Conservation (phyloP, 306 rosid genomes). For the Quercus rubra region DNA sequence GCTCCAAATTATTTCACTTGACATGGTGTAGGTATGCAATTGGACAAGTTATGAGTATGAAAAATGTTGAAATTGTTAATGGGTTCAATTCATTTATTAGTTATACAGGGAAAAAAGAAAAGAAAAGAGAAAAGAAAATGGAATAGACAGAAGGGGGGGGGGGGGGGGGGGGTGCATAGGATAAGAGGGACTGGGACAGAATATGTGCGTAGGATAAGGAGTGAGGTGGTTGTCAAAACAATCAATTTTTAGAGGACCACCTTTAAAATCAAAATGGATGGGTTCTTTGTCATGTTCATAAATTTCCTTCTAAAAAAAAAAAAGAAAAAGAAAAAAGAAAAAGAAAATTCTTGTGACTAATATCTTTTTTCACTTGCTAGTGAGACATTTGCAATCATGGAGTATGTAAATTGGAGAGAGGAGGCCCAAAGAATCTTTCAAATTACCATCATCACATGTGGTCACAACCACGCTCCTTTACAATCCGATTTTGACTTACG, state of each 20-base stretch:
- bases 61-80: slow-evolving; percentile 28
- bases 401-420: slow-evolving; percentile 22
- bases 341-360: not conserved
- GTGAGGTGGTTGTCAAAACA: slow-evolving; percentile 57
- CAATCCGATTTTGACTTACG: not conserved
- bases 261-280: slow-evolving; percentile 56
- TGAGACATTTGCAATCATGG: slow-evolving; percentile 44
- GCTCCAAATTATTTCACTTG: slow-evolving; percentile 67
- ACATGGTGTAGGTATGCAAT: slow-evolving; percentile 51
- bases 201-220: slow-evolving; percentile 56
- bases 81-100: slow-evolving; percentile 27
- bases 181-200: slow-evolving; percentile 37
- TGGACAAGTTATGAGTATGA: slow-evolving; percentile 30
- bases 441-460: slow-evolving; percentile 34
- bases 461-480: slow-evolving; percentile 31
- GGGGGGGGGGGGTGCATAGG: slow-evolving; percentile 68
- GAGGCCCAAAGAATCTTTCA: slow-evolving; percentile 42
- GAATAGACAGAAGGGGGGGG: no score
- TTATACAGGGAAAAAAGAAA: not conserved
- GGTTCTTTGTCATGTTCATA: slow-evolving; percentile 66
- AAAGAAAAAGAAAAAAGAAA: not conserved
- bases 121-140: not conserved
- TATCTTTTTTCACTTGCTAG: slow-evolving; percentile 14
- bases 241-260: slow-evolving; percentile 81
- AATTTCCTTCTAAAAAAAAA: slow-evolving; percentile 12